Base-by-base conservation (phyloP, 805 yeast species). In the Yamadazyma nakazawae region DNA sequence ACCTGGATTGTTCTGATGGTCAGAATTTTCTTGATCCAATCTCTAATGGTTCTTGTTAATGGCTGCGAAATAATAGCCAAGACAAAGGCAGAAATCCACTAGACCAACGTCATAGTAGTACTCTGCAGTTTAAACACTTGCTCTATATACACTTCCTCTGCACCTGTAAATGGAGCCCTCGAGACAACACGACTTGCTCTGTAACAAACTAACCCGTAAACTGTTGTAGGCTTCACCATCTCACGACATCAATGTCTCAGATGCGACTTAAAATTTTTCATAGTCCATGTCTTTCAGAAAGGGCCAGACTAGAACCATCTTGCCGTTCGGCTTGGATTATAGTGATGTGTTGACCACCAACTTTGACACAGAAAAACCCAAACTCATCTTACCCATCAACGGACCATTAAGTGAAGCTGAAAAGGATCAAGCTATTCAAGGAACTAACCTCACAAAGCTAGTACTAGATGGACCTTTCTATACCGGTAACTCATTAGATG, bases 321-420 rank as follows among this genome's bases (percentile, higher is more conserved):
- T 85, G 43, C 91, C 91, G n/a, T 83, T 84, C 63, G 91, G 94
- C 10, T 63, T 85, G 42, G 88, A 82, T 43, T 83, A 80, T 60
- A 72, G 76, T 26, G 92, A 85, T 58, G 72, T 85, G 34, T 51
- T 66, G 39, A 48, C 65, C 19, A 62, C 71, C 14, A 62, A 64
- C 44, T 55, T 61, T 51, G 62, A 61, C 38, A 62, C 71, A 42
- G 67, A 74, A 47, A 60, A 72, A 50, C 64, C 81, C 45, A 65
- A 68, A 60, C 75, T 61, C 63, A 69, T 79, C 19, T 60, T 86
- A 18, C 94, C 94, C 0, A 78, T 85, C 2, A 81, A 82, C 60
- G 87, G 87, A 0, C 73, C 80, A 6, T 65, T 81, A 16, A 73
- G 75, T 4, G 63, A 66, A 12, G 50, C 59, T 18, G 94, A 86